Evolutionary conservation across 805 yeast species (phyloP).

Genomic region (Lachancea waltii): DNA sequence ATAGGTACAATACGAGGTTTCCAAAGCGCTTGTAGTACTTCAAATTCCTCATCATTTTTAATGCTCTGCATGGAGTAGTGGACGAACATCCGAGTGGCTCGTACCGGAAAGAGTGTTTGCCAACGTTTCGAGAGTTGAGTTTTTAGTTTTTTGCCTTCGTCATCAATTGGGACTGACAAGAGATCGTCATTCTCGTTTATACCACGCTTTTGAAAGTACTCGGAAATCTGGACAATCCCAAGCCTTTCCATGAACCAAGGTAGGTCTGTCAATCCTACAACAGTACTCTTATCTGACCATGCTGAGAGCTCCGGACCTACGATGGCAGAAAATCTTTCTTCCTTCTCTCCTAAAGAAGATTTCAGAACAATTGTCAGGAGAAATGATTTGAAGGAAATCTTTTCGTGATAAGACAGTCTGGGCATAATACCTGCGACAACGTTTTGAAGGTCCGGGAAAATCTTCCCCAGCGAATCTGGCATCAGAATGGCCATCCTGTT

Average conservation of each 20-base stretch:
- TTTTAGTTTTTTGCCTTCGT: conserved; percentile 70
- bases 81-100: conserved; percentile 90
- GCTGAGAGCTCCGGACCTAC: conserved; percentile 91
- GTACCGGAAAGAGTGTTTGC: conserved; percentile 89
- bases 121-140: conserved; percentile 80
- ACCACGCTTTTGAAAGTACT: conserved; percentile 76
- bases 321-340: conserved; percentile 71
- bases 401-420: conserved; percentile 82
- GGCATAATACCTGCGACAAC: conserved; percentile 69
- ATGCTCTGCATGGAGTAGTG: conserved; percentile 93
- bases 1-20: conserved; percentile 89
- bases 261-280: conserved; percentile 79
- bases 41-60: conserved; percentile 69
- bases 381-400: conserved; percentile 89
- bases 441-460: conserved; percentile 73
- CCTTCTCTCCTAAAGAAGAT: conserved; percentile 64
- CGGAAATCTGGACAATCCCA: conserved; percentile 90
- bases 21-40: conserved; percentile 68
- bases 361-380: conserved; percentile 86
- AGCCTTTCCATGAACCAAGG: conserved; percentile 98
- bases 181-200: conserved; percentile 73
- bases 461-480: conserved; percentile 82
- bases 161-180: conserved; percentile 80
- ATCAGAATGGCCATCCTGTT: conserved; percentile 90
- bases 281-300: conserved; percentile 90